These are phyloP conservation scores for Cercospora beticola DNA, from an alignment of 2,329 filamentous ascomycete species.

Conservation along the genomic window DNA sequence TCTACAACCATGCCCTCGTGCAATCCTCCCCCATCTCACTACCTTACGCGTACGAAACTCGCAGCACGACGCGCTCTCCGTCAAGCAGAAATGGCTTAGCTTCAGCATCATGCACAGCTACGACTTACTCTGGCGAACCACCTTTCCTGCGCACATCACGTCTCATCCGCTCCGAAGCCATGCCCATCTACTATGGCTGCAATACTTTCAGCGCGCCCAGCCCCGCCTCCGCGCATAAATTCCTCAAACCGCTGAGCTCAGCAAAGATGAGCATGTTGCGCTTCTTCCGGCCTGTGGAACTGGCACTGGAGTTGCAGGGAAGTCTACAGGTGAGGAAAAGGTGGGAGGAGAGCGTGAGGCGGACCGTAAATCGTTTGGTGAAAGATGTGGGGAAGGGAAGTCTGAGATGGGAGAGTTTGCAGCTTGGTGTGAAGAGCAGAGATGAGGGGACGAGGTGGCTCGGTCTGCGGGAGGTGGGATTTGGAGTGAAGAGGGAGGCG, in stretches of 20 bases:
- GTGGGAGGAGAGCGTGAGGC: constrained; percentile 17
- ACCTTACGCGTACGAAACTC: constrained; percentile 25
- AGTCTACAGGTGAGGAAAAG: constrained; percentile 11
- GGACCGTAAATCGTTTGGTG: constrained; percentile 19
- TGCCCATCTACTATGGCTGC: constrained; percentile 26
- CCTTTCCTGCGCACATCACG: constrained; percentile 16
- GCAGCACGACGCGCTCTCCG: not conserved
- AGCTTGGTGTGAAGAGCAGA: constrained; percentile 13
- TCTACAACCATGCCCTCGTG: constrained; percentile 19
- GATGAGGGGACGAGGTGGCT: constrained; percentile 11
- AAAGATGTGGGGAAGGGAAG: constrained; percentile 17
- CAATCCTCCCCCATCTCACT: constrained; percentile 16
- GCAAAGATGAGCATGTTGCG: constrained; percentile 18
- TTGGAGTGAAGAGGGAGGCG: not conserved
- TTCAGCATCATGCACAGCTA: not conserved
- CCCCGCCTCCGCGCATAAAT: constrained; percentile 21
- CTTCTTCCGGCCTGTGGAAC: constrained; percentile 20
- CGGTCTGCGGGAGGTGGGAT: constrained; percentile 8
- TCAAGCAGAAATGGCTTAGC: not conserved
- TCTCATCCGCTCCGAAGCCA: constrained; percentile 24
- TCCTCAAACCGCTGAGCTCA: constrained; percentile 14
- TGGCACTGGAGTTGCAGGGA: constrained; percentile 12
- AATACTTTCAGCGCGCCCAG: constrained; percentile 25
- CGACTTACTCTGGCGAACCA: constrained; percentile 14
- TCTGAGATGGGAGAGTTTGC: constrained; percentile 19